Base-by-base conservation (phyloP, 2,329 filamentous ascomycete species). In the Aspergillus tanneri region DNA sequence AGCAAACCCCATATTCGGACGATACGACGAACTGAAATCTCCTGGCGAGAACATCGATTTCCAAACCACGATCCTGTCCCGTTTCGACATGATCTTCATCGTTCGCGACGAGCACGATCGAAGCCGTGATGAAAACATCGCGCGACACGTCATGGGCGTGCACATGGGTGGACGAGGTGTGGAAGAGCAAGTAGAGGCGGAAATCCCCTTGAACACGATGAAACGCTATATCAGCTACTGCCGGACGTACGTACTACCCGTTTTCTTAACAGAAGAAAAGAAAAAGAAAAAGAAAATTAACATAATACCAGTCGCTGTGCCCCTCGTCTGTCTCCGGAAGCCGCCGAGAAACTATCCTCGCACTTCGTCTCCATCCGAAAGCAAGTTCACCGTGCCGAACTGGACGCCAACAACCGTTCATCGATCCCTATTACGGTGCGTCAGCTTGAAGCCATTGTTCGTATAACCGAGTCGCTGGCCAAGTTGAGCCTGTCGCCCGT, bases 61-160 rank as follows among this genome's bases (percentile, higher is more conserved):
- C 72, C 93, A 99, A 66, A 99, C 93, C 0, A 99, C 93, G 3
- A 97, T 99, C 63, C 69, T 99, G 57, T 97, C 92, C 2, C 88
- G 93, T 80, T 99, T 99, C 69, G 93, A 99, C 71, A 96, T 99
- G 89, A 97, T 99, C 57, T 99, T 97, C 76, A 96, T 99, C 58
- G 92, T 99, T 54, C 89, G 88, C 60, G 93, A 99, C 68, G 90
- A 95, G 53, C 93, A 99, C 68, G 89, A 92, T 53, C 82, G 89
- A 36, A 86, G 83, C 48, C 88, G 92, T 63, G 93, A 99, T 65
- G 90, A 96, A 74, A 85, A 81, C 3, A 97, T 99, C 63, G 93
- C 93, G 10, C 92, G 86, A 66, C 93, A 99, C 81, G 92, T 99
- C 65, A 96, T 99, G 85, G 85, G 87, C 37, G 91, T 99, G 55